Evolutionary conservation across 495 filamentous ascomycete genomes (phyloP), one percentile per base, ranked within the genome.

Genomic region (Chaetomium fimeti): DNA sequence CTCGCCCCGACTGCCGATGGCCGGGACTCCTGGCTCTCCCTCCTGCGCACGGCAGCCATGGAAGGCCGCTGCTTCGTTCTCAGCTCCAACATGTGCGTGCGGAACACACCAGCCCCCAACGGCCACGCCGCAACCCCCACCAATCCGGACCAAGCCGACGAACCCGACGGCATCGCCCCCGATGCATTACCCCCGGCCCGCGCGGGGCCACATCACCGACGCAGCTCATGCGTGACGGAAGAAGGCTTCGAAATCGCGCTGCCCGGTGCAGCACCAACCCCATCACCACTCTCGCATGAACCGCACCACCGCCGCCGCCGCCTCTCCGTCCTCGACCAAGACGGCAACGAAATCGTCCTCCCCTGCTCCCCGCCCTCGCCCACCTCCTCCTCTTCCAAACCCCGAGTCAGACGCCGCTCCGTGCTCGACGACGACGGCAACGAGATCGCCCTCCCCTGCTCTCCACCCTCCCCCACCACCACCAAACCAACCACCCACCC

Each of bases 1-100:
- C 86, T 97, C 18, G 92, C 93, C 0, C 93, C 93, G 0, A 97
- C 93, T 2, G 93, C 93, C 11, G 93, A 98, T 75, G 84, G 80
- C 24, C 83, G 93, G 45, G 89, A 93, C 69, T 87, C 91, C 1
- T 98, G 93, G 93, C 75, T 90, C 16, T 78, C 88, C 1, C 82
- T 95, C 0, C 88, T 97, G 86, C 83, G 88, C 20, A 96, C 94
- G 0, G 81, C 91, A 18, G 93, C 86, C 2, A 80, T 84, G 51
- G 93, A 98, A 72, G 89, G 91, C 9, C 81, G 93, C 28, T 89
- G 90, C 57, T 91, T 93, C 65, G 92, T 98, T n/a, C 76, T 98
- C 1, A 90, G 86, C 64, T 85, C 89, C 13, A 97, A 97, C 73
- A 92, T 96, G 77, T 93, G 89, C 70, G 83, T 91, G 3, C 82